Conservation (phyloP, 2,329 filamentous ascomycete genomes). For the Aureobasidium mangrovei region DNA sequence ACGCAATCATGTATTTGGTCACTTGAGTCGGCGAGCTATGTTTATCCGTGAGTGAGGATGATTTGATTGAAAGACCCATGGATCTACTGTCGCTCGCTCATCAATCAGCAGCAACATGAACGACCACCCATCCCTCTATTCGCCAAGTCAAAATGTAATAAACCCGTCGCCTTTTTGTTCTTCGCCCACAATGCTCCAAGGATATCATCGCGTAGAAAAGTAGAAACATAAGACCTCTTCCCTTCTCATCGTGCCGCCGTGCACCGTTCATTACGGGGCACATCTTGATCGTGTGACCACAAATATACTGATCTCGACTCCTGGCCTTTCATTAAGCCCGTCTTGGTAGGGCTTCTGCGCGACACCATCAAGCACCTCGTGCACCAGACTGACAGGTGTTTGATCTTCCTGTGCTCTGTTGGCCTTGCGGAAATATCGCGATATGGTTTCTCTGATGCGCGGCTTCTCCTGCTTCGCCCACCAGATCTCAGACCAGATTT, state of each 20-base stretch:
- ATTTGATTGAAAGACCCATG: not conserved
- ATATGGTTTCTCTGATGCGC: conserved; percentile 45
- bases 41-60: not conserved
- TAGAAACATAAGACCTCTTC: not conserved
- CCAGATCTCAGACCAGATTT: conserved; percentile 52
- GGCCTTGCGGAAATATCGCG: conserved; percentile 36
- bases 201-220: conserved; percentile 10
- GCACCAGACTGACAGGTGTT: conserved; percentile 45
- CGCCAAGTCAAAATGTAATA: conserved; percentile 4
- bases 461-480: conserved; percentile 57
- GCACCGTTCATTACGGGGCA: not conserved
- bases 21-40: not conserved
- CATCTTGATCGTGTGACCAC: conserved; percentile 31
- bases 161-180: not conserved
- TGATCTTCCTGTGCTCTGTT: conserved; percentile 30
- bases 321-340: conserved; percentile 35
- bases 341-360: conserved; percentile 40
- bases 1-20: not conserved
- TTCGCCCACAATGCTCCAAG: conserved; percentile 8
- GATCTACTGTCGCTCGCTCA: not conserved
- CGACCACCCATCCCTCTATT: not conserved
- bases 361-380: conserved; percentile 52
- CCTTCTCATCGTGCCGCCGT: not conserved
- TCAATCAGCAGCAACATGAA: not conserved
- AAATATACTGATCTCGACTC: conserved; percentile 41